Conservation (phyloP, 192 early-diverging fungal species). For the Coemansia guatemalensis region DNA sequence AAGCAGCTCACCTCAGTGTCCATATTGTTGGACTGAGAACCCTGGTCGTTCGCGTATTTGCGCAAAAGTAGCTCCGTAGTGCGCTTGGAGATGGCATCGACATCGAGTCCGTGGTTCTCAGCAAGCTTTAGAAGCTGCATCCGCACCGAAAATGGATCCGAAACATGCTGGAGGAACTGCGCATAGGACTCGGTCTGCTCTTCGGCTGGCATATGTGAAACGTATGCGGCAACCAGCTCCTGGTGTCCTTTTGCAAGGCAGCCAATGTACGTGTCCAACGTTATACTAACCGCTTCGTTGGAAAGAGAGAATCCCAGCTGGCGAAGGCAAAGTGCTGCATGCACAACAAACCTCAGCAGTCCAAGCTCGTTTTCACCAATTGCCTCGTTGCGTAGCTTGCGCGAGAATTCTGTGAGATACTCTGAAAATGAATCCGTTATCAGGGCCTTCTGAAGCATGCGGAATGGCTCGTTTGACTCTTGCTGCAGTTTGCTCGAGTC, state of each 20-base stretch:
- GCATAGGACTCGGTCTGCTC: constrained; percentile 56
- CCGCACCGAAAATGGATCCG: constrained; percentile 28
- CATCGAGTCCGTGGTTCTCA: constrained; percentile 47
- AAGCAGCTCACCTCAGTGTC: not conserved
- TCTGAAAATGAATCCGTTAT: constrained; percentile 18
- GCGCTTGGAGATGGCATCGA: constrained; percentile 36
- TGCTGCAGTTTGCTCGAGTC: constrained; percentile 23
- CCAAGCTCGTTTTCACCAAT: constrained; percentile 19
- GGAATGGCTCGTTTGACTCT: constrained; percentile 34
- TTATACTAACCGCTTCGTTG: constrained; percentile 44
- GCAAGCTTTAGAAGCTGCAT: constrained; percentile 51
- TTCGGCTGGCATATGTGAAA: constrained; percentile 45
- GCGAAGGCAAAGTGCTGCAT: constrained; percentile 66
- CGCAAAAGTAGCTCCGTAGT: constrained; percentile 39
- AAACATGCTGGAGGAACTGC: constrained; percentile 50
- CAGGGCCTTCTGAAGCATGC: constrained; percentile 30
- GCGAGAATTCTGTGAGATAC: constrained; percentile 25
- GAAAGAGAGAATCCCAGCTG: constrained; percentile 54
- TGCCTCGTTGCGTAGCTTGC: constrained; percentile 1
- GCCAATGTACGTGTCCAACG: constrained; percentile 59
- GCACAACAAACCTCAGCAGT: constrained; percentile 69
- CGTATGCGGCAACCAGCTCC: constrained; percentile 58
- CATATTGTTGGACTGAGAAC: not conserved
- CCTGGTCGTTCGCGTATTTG: not conserved
- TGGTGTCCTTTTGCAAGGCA: constrained; percentile 28